Conservation (phyloP, 2,329 filamentous ascomycete species). For the Aspergillus luchuensis region DNA sequence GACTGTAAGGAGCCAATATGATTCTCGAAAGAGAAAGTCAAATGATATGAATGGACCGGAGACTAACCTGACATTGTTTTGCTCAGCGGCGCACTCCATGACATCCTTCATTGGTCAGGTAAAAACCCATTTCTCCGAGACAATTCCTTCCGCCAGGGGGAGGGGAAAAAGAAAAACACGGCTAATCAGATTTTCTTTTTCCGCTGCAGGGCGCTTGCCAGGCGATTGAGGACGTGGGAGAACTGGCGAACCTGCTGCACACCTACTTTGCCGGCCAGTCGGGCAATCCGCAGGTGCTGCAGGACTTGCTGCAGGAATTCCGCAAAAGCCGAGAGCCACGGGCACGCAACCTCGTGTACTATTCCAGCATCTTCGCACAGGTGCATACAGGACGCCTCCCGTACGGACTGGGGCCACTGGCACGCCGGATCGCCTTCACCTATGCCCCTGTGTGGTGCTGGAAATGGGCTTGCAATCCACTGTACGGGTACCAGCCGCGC, state of each 20-base stretch:
- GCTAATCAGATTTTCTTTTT: background rate
- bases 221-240: conserved; percentile 8
- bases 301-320: background rate
- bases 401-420: background rate
- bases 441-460: background rate
- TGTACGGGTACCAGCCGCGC: conserved; percentile 8
- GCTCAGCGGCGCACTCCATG: background rate
- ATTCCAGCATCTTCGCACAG: background rate
- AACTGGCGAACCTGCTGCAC: background rate
- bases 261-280: background rate
- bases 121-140: background rate
- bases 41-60: background rate
- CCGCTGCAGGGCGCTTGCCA: conserved; percentile 4
- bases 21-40: background rate
- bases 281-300: background rate
- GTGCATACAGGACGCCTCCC: conserved; percentile 1
- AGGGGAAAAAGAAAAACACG: too few species aligned
- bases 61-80: background rate
- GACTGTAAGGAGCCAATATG: background rate
- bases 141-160: too few species aligned
- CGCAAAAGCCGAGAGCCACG: background rate
- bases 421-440: background rate
- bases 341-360: background rate
- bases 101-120: background rate
- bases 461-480: conserved; percentile 1